These are phyloP conservation scores for Trichosporon inkin DNA, from an alignment of 1,284 basidiomycete genomes.

Conservation along the genomic window DNA sequence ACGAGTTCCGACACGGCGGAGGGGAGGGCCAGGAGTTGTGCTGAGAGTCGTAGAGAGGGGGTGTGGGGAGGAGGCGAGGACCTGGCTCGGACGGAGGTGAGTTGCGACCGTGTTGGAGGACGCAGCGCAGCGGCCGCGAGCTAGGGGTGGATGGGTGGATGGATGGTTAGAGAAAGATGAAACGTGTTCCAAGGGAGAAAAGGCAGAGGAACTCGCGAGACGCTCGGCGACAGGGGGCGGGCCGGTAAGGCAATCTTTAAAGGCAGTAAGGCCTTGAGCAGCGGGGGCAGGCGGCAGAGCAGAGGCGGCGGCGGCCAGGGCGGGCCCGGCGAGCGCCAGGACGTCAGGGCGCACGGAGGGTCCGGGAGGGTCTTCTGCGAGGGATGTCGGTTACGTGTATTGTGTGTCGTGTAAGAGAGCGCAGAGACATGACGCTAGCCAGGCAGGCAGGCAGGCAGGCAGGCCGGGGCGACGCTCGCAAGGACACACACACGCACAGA, in stretches of 20 bases:
- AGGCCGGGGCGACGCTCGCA: neutral
- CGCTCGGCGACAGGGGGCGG: conserved; percentile 7
- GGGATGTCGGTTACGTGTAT: conserved; percentile 8
- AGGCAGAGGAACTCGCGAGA: conserved; percentile 1
- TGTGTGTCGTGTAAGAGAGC: conserved; percentile 7
- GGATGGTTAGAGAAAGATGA: conserved; percentile 8
- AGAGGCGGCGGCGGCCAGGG: neutral
- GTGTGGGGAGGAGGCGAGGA: neutral
- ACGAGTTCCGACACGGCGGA: neutral
- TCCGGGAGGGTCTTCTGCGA: neutral
- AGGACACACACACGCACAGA: neutral
- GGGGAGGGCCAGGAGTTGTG: neutral
- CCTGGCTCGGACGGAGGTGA: conserved; percentile 2
- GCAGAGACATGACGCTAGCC: neutral
- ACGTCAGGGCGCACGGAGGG: neutral
- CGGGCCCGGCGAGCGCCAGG: neutral
- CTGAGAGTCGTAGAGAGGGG: neutral
- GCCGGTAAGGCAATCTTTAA: conserved; percentile 5
- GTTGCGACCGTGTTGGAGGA: conserved; percentile 6
- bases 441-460: neutral
- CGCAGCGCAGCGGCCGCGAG: conserved; percentile 2
- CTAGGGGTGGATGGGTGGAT: conserved; percentile 6
- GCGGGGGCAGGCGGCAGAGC: neutral
- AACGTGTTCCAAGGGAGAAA: conserved; percentile 8
- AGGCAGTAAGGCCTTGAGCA: neutral